Conservation (phyloP, 257 asterid genomes). For the Penstemon eatonii region DNA sequence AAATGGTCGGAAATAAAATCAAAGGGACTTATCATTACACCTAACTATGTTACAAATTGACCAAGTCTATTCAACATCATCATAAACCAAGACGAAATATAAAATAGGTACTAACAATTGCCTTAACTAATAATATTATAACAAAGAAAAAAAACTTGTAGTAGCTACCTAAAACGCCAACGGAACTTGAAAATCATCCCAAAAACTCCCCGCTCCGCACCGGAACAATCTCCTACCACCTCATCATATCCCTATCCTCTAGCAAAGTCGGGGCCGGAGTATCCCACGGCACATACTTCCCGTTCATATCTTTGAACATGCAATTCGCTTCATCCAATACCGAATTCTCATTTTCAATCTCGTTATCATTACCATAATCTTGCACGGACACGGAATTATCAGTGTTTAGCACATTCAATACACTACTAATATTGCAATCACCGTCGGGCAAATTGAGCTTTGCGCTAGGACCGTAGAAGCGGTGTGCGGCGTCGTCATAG, state of each 20-base stretch:
- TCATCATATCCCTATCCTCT: conserved; percentile 31
- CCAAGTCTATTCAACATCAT: too few relatives aligned
- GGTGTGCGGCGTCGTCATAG: conserved; percentile 62
- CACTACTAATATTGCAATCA: not conserved
- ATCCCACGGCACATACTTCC: conserved; percentile 40
- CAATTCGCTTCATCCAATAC: conserved; percentile 50
- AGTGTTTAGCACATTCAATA: not conserved
- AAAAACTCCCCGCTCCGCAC: conserved; percentile 26
- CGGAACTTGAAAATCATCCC: conserved; percentile 27
- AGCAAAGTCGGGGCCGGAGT: conserved; percentile 60
- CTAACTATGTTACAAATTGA: too few relatives aligned
- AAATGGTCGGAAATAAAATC: too few relatives aligned
- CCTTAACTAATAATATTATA: too few relatives aligned
- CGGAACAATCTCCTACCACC: conserved; percentile 41
- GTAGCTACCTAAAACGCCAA: conserved; percentile 19
- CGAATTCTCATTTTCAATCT: conserved; percentile 21
- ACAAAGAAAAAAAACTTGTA: too few relatives aligned
- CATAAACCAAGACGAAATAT: too few relatives aligned
- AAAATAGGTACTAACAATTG: too few relatives aligned
- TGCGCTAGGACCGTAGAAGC: conserved; percentile 57
- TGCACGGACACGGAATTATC: not conserved
- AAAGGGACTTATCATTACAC: too few relatives aligned
- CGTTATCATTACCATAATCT: conserved; percentile 16
- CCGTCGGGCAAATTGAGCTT: conserved; percentile 50
- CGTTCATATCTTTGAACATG: conserved; percentile 39